Conservation (phyloP, 1,284 basidiomycete species). For the Anthracocystis walkeri region DNA sequence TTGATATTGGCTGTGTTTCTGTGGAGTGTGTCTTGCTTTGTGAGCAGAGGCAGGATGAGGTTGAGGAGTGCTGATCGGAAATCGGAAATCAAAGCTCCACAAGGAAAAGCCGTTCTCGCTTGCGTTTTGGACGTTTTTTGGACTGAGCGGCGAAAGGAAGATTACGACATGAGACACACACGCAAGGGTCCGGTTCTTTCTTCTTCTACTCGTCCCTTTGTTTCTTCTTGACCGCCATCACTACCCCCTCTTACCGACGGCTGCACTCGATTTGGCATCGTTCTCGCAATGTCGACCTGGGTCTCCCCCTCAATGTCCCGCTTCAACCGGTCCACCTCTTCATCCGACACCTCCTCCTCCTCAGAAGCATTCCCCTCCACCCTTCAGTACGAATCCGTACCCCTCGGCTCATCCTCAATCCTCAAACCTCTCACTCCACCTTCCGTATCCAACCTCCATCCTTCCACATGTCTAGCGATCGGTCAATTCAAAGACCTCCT, state of each 20-base stretch:
- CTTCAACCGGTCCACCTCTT: slow-evolving; percentile 20
- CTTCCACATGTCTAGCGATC: slow-evolving; percentile 52
- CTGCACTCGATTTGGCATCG: neutral
- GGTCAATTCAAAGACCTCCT: slow-evolving; percentile 62
- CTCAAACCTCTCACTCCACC: slow-evolving; percentile 38
- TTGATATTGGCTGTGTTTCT: no score
- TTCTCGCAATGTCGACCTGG: slow-evolving; percentile 36
- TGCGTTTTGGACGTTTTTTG: neutral
- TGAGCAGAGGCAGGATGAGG: no score
- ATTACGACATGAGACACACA: slow-evolving; percentile 13
- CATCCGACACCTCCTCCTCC: slow-evolving; percentile 2
- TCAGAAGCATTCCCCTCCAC: slow-evolving; percentile 8
- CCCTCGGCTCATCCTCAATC: slow-evolving; percentile 37
- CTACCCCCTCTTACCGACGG: neutral
- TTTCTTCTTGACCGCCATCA: neutral
- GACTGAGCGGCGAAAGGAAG: slow-evolving; percentile 26
- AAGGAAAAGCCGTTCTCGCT: neutral
- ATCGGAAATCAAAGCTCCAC: no score
- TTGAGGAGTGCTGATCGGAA: no score
- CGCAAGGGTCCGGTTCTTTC: neutral
- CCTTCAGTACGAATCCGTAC: slow-evolving; percentile 33
- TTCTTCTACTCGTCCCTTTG: no score
- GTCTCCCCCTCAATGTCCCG: slow-evolving; percentile 40
- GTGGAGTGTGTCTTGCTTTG: no score
- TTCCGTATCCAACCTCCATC: slow-evolving; percentile 48